Percentiles rank a stretch among this genome's conserved stretches.
These are phyloP conservation scores for Puccinia hordei DNA, from an alignment of 1,284 basidiomycete species.

Conservation along the genomic window DNA sequence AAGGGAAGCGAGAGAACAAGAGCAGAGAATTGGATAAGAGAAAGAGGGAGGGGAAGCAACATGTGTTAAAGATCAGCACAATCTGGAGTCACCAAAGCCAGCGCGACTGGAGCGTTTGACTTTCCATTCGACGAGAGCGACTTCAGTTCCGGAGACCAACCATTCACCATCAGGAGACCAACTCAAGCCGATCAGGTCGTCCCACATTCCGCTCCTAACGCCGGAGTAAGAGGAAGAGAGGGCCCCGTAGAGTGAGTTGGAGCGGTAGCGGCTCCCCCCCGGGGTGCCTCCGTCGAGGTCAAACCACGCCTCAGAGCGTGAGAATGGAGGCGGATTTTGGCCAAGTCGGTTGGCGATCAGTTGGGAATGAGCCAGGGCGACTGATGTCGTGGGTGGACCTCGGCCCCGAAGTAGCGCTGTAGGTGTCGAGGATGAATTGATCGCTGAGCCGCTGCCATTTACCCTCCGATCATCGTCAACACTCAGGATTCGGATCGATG, in stretches of 20 bases:
- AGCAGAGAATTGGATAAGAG: no score
- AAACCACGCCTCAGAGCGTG: slow-evolving; percentile 14
- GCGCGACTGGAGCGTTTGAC: slow-evolving; percentile 37
- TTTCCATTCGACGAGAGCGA: slow-evolving; percentile 49
- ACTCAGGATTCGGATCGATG: slow-evolving; percentile 28
- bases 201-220: slow-evolving; percentile 44
- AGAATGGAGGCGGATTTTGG: background rate
- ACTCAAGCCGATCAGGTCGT: slow-evolving; percentile 47
- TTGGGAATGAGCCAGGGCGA: slow-evolving; percentile 7
- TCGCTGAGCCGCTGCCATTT: background rate
- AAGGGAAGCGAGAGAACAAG: no score
- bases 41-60: no score
- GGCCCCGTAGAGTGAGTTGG: slow-evolving; percentile 6
- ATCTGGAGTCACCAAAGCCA: slow-evolving; percentile 45
- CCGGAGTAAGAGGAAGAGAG: slow-evolving; percentile 12
- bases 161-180: slow-evolving; percentile 41
- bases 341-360: slow-evolving; percentile 10
- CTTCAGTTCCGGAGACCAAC: slow-evolving; percentile 46
- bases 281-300: background rate
- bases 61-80: slow-evolving; percentile 29
- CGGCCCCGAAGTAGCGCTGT: background rate
- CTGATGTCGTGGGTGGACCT: background rate
- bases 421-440: background rate
- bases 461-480: background rate
- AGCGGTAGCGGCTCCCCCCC: background rate